Evolutionary conservation across 176 grass and related monocot species (phyloP).

Genomic region (Thalia dealbata): DNA sequence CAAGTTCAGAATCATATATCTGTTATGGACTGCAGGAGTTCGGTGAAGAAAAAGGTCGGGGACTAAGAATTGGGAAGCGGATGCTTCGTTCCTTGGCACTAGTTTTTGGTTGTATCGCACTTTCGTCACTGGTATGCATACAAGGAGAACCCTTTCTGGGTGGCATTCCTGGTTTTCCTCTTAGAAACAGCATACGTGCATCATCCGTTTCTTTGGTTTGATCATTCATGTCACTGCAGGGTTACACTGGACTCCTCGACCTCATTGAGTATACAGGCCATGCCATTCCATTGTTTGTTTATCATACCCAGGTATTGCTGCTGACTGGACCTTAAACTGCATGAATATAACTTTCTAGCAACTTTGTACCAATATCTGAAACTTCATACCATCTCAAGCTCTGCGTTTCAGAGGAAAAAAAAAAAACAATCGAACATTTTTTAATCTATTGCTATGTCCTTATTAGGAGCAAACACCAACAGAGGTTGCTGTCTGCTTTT

Average conservation of each 20-base stretch:
- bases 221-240: constrained; percentile 14
- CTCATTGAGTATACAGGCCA: constrained; percentile 28
- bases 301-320: constrained; percentile 50
- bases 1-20: background rate
- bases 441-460: too few relatives aligned
- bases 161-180: background rate
- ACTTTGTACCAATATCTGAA: too few relatives aligned
- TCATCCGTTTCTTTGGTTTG: background rate
- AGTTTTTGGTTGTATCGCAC: constrained; percentile 78
- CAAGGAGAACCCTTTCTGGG: background rate
- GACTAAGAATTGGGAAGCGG: constrained; percentile 80
- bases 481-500: too few relatives aligned
- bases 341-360: too few relatives aligned
- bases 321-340: background rate
- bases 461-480: too few relatives aligned
- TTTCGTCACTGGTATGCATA: constrained; percentile 22
- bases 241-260: constrained; percentile 35
- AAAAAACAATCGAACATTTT: too few relatives aligned
- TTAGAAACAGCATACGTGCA: background rate
- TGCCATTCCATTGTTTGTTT: constrained; percentile 31
- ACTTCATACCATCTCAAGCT: too few relatives aligned
- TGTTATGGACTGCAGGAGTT: constrained; percentile 43
- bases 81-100: constrained; percentile 68
- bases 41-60: constrained; percentile 78
- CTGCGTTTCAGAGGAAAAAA: too few relatives aligned